Base-by-base conservation (phyloP, 2,329 filamentous ascomycete species). In the Leptographium radiaticola region DNA sequence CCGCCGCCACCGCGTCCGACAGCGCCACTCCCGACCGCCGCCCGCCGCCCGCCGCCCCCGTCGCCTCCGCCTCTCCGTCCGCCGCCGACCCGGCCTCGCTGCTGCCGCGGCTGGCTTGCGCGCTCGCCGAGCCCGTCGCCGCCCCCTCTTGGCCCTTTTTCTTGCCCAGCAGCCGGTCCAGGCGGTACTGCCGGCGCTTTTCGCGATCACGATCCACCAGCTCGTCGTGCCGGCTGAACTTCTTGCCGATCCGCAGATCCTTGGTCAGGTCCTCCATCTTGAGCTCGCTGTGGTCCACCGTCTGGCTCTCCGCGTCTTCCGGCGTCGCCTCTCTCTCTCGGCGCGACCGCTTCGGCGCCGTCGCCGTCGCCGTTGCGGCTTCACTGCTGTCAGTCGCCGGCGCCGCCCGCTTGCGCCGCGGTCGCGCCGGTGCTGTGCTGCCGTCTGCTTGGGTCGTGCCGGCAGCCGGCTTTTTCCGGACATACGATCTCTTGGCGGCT, bases 211-310 rank as follows among this genome's bases (percentile, higher is more conserved):
- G 80, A 59, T 83, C 75, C 44, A 81, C 79, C 61, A 93, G 82
- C 62, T 86, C 81, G 61, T 83, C 80, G 60, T 89, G 86, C 4
- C 83, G 77, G 62, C 82, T 83, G 54, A 88, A 90, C 56, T 84
- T 82, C 65, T 86, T 87, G 55, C 87, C 87, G 54, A 84, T 83
- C 25, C 76, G 75, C 52, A 86, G 70, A 62, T 88, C 84, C 57
- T 76, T 79, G 50, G 81, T 86, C 4, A 93, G 68, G 55, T 89
- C 84, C 45, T 75, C 77, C 81, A 93, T 88, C 53, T 80, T 87
- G 31, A 86, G 75, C 4, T 75, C 76, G 30, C 77, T 76, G 25
- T 80, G 72, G 62, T 89, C 84, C 53, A 91, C 82, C 57, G 76
- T 66, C 55, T 77, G 74, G 30, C 68, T 66, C 61, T 86, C 82